Base-by-base conservation (phyloP, 2,329 filamentous ascomycete species). In the Arachnopeziza araneosa region DNA sequence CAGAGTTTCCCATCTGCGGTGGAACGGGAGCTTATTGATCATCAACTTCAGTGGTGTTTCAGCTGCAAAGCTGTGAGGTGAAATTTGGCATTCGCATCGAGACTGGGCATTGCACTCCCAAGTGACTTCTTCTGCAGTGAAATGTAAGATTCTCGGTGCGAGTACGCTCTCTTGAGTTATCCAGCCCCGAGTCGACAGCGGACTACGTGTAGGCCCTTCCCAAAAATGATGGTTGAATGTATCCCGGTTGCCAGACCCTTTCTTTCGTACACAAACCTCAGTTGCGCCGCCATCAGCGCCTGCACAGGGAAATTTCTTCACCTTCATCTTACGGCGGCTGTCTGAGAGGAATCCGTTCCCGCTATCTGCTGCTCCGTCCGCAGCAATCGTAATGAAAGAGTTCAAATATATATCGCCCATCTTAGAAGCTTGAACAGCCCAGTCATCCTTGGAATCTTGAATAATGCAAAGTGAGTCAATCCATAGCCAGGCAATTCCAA, bases 391-490 rank as follows among this genome's bases (percentile, higher is more conserved):
- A 5, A 63, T 36, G 22, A 63, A 59, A 21, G 60, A 57, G 24
- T 61, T 57, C 17, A 58, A 56, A 30, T 67, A 67, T 6, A 66
- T 60, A 19, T 55, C 56, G 14, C 57, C 60, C 66, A 67, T 67
- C 30, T 60, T 36, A 19, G 54, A 56, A 14, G 64, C 63, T 55
- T 67, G 55, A n/a, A 30, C 52, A 32, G 57, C 52, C 50, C 51
- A 61, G 22, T 55, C 55, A 21, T 44, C 30, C 2, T 26, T 12
- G 22, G 61, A 58, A 44, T n/a, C n/a, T n/a, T n/a, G n/a, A n/a
- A n/a, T n/a, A n/a, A n/a, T n/a, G n/a, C n/a, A n/a, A n/a, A n/a
- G 62, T 56, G 64, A 64, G 51, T 66, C 60, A 9, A 66, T 63
- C 59, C 59, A 64, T 12, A 66, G 52, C 36, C 54, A 66, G 5